Base-by-base conservation (phyloP, 306 rosid genomes). In the Trifolium repens region DNA sequence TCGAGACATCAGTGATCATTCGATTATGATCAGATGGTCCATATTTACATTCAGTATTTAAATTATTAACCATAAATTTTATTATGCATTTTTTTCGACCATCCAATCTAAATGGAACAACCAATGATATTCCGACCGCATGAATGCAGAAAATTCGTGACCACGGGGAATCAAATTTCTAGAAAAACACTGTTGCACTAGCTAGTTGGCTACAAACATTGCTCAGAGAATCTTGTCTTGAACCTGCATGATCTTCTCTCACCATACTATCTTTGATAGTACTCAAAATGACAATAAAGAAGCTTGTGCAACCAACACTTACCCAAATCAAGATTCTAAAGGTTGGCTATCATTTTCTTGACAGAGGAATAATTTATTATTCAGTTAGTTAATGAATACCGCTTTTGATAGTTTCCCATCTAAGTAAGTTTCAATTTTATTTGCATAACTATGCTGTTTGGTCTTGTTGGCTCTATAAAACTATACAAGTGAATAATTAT, bases 261-360 rank as follows among this genome's bases (percentile, higher is more conserved):
- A 59, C 19, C 65, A 59, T 14, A 59, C 44, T 61, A 30, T 61
- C 67, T 61, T 61, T 61, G 67, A 61, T 11, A 61, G 2, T 61
- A 61, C 67, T 61, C 67, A 61, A 61, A 61, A 61, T 32, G 43
- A 61, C 65, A 59, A 55, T 55, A 58, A 26, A 58, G 35, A 58
- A 58, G 9, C 39, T 58, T 58, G 35, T 11, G 39, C 64, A 58
- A 58, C 64, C 16, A 58, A 61, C 67, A 15, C 67, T 32, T 61
- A 61, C 19, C 67, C 67, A 32, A 61, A 7, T 32, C 17, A 61
- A 61, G 43, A 61, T 61, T 61, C 67, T 32, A 61, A 61, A 61
- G 77, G 64, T 16, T 78, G 74, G 63, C 81, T 74, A 52, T 73
- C 83, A 26, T 82, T 78, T 79, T 79, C 79, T 69, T 64, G 65